Percentiles rank a stretch among this genome's conserved stretches.
phyloP scores from a whole-genome alignment of 2,329 filamentous ascomycete genomes.

The Trichothecium roseum region DNA sequence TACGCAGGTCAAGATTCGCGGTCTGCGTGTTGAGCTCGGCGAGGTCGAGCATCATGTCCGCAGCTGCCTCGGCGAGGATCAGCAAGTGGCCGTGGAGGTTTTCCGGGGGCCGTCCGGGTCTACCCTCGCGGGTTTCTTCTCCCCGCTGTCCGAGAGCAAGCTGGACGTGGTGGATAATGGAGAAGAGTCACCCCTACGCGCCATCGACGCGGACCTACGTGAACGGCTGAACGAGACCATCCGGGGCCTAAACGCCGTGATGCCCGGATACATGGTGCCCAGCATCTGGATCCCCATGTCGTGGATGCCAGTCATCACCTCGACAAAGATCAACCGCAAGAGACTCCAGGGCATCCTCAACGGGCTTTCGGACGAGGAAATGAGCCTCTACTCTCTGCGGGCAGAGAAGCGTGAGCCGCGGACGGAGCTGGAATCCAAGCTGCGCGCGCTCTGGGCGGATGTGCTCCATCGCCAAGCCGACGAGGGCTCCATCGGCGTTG shows the following conservation, averaged over 20 bases:
- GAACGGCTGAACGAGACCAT: no score
- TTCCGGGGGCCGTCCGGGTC: no score
- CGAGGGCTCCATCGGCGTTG: slow-evolving; percentile 12
- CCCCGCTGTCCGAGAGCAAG: no score
- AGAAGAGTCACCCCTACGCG: no score
- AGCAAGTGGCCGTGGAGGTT: no score
- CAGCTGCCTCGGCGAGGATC: no score
- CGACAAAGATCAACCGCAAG: slow-evolving; percentile 6
- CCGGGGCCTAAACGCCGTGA: no score
- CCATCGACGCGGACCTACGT: no score
- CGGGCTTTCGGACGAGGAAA: no score
- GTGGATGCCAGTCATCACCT: slow-evolving; percentile 6
- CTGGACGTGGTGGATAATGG: no score
- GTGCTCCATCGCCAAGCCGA: slow-evolving; percentile 1
- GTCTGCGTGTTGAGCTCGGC: background rate
- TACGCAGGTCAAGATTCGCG: background rate
- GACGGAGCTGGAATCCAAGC: slow-evolving; percentile 7
- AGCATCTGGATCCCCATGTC: slow-evolving; percentile 5
- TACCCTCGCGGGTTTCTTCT: no score
- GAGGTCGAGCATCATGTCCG: background rate
- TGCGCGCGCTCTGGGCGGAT: slow-evolving; percentile 30
- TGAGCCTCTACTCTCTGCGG: no score
- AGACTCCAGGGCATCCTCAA: slow-evolving; percentile 15
- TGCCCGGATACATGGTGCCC: slow-evolving; percentile 8
- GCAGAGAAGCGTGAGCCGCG: background rate